Evolutionary conservation across 805 yeast genomes (phyloP).

Genomic region (Naumovozyma castellii): DNA sequence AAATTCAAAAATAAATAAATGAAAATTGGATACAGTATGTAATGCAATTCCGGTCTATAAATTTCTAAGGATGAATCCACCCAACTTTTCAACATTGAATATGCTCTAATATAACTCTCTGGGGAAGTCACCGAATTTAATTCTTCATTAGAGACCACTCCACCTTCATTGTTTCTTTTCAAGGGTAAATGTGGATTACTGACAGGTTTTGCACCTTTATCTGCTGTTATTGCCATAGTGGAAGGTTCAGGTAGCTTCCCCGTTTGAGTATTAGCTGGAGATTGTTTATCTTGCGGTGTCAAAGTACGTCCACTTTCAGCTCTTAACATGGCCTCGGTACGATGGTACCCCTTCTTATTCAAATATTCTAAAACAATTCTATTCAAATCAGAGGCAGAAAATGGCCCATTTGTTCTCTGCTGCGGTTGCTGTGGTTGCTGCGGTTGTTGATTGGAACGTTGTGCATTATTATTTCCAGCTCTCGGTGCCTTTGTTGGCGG

Average conservation of each 20-base stretch:
- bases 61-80: conserved; percentile 83
- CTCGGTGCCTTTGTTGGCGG: neutral
- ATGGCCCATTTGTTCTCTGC: conserved; percentile 18
- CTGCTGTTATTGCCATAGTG: conserved; percentile 26
- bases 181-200: conserved; percentile 24
- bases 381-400: conserved; percentile 81
- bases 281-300: conserved; percentile 40
- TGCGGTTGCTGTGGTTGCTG: neutral
- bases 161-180: conserved; percentile 26
- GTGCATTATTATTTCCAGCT: neutral
- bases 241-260: conserved; percentile 26
- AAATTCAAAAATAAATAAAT: conserved; percentile 80
- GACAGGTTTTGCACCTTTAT: conserved; percentile 22
- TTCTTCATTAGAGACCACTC: conserved; percentile 19
- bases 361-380: conserved; percentile 87
- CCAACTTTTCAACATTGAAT: conserved; percentile 75
- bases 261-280: conserved; percentile 40
- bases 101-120: conserved; percentile 68
- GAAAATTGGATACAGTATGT: conserved; percentile 85
- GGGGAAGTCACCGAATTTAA: conserved; percentile 35
- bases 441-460: neutral
- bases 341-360: conserved; percentile 86
- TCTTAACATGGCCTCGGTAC: conserved; percentile 89
- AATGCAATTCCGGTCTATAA: conserved; percentile 77
- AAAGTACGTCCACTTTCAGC: conserved; percentile 66